Evolutionary conservation across 179 eudicot species (phyloP).

Genomic region (Actinidia chinensis): DNA sequence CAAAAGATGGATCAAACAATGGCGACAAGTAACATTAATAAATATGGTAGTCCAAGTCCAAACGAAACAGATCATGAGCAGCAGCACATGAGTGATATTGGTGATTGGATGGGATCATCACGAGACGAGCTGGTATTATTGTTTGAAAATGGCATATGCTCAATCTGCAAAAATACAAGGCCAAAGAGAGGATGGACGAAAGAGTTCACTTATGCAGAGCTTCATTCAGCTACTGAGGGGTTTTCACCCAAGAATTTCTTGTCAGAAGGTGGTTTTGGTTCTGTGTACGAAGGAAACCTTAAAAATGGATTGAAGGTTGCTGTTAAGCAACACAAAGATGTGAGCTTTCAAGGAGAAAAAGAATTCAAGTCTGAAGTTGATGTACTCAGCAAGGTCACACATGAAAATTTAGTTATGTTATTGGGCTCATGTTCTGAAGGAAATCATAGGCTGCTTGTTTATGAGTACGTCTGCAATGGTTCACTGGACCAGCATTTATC

Average conservation of each 20-base stretch:
- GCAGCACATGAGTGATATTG: background rate
- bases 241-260: slow-evolving; percentile 8
- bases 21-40: no score
- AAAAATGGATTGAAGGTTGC: background rate
- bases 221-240: slow-evolving; percentile 18
- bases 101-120: background rate
- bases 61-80: background rate
- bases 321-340: slow-evolving; percentile 12
- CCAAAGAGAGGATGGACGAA: slow-evolving; percentile 6
- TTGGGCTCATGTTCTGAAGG: slow-evolving; percentile 16
- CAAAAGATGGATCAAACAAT: no score
- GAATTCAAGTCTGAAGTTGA: slow-evolving; percentile 18
- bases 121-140: no score
- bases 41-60: background rate
- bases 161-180: slow-evolving; percentile 9
- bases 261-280: slow-evolving; percentile 10
- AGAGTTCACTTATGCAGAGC: slow-evolving; percentile 6
- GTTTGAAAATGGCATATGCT: background rate
- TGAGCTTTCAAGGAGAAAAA: background rate
- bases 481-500: slow-evolving; percentile 13
- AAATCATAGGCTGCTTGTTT: slow-evolving; percentile 16
- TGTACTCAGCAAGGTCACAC: slow-evolving; percentile 13
- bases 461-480: slow-evolving; percentile 24
- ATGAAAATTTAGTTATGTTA: slow-evolving; percentile 22
- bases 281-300: slow-evolving; percentile 11